Evolutionary conservation across 2,329 filamentous ascomycete species (phyloP).

Genomic region (Aspergillus pseudoterreus): DNA sequence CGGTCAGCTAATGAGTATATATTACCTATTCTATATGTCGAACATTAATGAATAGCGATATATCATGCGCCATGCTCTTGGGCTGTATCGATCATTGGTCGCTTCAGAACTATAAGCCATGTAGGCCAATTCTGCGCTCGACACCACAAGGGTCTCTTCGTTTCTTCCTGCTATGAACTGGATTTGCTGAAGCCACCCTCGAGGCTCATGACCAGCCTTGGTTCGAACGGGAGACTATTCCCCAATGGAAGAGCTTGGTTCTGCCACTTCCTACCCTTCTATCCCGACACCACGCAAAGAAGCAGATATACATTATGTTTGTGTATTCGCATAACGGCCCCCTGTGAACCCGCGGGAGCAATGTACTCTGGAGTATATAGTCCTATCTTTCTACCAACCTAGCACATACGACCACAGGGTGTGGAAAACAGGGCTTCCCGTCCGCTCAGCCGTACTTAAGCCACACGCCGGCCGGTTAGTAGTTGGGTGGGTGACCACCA

Average conservation of each 20-base stretch:
- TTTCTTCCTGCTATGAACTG: conserved; percentile 3
- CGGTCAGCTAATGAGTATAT: neutral
- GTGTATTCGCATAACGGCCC: neutral
- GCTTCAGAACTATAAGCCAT: conserved; percentile 3
- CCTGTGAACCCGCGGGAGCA: no score
- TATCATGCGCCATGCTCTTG: conserved; percentile 9
- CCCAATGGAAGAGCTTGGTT: neutral
- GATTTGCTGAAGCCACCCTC: neutral
- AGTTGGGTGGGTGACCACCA: no score
- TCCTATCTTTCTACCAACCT: no score
- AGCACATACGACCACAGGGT: neutral
- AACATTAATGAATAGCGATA: conserved; percentile 8
- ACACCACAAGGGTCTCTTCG: neutral
- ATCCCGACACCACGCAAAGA: neutral
- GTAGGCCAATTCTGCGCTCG: neutral
- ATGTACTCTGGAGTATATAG: no score
- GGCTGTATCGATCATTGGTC: conserved; percentile 5
- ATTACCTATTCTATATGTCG: neutral
- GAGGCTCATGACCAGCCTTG: neutral
- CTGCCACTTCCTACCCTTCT: neutral
- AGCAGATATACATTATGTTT: neutral
- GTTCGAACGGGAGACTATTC: neutral
- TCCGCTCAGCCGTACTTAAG: no score
- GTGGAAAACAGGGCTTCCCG: no score
- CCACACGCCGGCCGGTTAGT: no score